Conservation (phyloP, 345 rosid species). For the Gossypium raimondii region DNA sequence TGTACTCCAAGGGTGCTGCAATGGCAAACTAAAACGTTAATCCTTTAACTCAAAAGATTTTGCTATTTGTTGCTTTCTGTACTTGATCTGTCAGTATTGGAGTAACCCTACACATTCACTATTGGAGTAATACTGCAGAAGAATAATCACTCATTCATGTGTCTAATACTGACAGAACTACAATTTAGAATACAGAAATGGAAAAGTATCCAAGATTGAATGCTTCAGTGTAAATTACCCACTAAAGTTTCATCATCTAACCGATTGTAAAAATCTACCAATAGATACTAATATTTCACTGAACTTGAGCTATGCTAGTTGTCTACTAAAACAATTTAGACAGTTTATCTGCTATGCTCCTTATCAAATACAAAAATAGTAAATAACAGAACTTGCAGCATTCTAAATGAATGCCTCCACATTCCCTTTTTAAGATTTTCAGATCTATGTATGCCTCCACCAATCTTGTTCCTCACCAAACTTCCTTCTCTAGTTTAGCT, state of each 20-base stretch:
- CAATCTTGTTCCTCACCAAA: background rate
- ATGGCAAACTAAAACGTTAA: constrained; percentile 19
- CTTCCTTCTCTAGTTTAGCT: background rate
- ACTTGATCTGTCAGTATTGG: background rate
- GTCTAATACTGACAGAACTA: background rate
- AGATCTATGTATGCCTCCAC: background rate
- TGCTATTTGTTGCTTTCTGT: background rate
- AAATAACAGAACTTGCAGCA: background rate
- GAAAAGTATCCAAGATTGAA: background rate
- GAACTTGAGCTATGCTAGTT: background rate
- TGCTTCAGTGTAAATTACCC: background rate
- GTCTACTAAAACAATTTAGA: background rate
- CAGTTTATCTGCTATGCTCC: background rate
- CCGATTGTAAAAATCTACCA: background rate
- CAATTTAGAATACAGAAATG: constrained; percentile 3
- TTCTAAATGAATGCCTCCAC: background rate
- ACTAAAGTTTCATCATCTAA: background rate
- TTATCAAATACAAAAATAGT: background rate
- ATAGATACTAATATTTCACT: constrained; percentile 1
- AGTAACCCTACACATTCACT: background rate
- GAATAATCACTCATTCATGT: constrained; percentile 1
- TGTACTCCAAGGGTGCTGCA: constrained; percentile 90
- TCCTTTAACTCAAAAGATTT: background rate
- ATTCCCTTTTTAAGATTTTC: constrained; percentile 8
- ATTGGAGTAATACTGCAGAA: constrained; percentile 1